Evolutionary conservation across 2,329 filamentous ascomycete genomes (phyloP).

Genomic region (Botrytis pseudocinerea): DNA sequence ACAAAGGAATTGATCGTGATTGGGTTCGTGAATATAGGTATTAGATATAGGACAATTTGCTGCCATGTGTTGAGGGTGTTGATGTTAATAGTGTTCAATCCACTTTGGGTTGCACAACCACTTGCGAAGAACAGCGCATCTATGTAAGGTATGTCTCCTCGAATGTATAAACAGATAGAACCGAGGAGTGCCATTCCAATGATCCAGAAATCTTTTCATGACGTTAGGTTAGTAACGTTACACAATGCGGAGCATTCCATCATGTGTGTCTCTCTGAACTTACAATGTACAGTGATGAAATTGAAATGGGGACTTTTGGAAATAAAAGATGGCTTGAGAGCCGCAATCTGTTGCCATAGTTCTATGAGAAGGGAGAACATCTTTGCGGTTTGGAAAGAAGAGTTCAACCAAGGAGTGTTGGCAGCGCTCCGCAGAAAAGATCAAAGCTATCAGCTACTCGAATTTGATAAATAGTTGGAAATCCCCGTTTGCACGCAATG

Average conservation of each 20-base stretch:
- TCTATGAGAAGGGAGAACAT: constrained; percentile 35
- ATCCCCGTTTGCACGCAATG: constrained; percentile 17
- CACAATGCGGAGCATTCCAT: constrained; percentile 1
- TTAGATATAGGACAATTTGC: constrained; percentile 70
- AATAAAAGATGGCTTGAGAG: constrained; percentile 57
- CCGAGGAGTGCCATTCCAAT: constrained; percentile 70
- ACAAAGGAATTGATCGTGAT: constrained; percentile 84
- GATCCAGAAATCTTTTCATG: constrained; percentile 70
- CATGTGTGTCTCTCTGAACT: constrained; percentile 39
- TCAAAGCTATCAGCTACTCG: constrained; percentile 9
- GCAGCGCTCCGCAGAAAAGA: neutral
- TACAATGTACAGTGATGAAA: constrained; percentile 80
- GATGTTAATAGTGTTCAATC: constrained; percentile 77
- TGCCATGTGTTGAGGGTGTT: constrained; percentile 70
- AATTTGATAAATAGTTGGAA: neutral
- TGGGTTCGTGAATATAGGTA: constrained; percentile 74
- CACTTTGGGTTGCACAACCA: constrained; percentile 87
- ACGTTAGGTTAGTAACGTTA: neutral
- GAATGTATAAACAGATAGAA: constrained; percentile 74
- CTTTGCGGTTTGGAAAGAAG: constrained; percentile 9
- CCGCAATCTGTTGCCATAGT: constrained; percentile 47
- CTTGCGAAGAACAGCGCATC: constrained; percentile 88
- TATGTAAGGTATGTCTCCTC: constrained; percentile 68
- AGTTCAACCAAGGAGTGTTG: neutral
- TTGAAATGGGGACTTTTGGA: constrained; percentile 69